A percentile compares a stretch with the other conserved stretches of the same genome.
These are phyloP conservation scores for Schwanniomyces pseudopolymorphus DNA, from an alignment of 805 yeast species.

Conservation along the genomic window DNA sequence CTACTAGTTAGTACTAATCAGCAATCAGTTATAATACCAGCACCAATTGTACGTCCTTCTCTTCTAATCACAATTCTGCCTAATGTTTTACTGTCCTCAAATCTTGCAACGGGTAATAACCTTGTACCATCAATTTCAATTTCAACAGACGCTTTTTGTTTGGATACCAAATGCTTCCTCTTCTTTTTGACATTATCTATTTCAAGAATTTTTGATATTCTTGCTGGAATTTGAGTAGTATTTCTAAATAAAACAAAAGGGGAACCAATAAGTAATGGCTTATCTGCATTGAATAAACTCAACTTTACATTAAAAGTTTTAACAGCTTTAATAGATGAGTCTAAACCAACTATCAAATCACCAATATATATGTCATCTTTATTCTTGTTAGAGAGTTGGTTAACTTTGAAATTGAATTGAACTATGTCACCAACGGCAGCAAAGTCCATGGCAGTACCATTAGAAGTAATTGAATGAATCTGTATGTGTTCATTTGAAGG, in stretches of 20 bases:
- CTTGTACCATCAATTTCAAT: slow-evolving; percentile 49
- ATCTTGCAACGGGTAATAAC: slow-evolving; percentile 53
- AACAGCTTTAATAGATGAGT: slow-evolving; percentile 24
- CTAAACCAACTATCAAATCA: slow-evolving; percentile 41
- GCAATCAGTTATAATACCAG: slow-evolving; percentile 45
- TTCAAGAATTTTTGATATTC: slow-evolving; percentile 47
- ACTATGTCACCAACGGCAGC: slow-evolving; percentile 61
- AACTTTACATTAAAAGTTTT: slow-evolving; percentile 27
- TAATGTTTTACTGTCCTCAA: slow-evolving; percentile 46
- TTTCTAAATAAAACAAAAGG: slow-evolving; percentile 78
- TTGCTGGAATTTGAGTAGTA: slow-evolving; percentile 68
- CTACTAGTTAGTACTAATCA: slow-evolving; percentile 8
- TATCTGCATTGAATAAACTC: slow-evolving; percentile 43
- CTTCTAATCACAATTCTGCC: slow-evolving; percentile 71
- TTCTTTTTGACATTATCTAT: slow-evolving; percentile 36
- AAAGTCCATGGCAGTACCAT: slow-evolving; percentile 47
- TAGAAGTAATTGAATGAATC: slow-evolving; percentile 39
- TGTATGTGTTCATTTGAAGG: slow-evolving; percentile 50
- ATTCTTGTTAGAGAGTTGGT: slow-evolving; percentile 48
- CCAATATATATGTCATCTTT: slow-evolving; percentile 63
- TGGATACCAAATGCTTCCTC: slow-evolving; percentile 55
- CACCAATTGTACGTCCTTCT: slow-evolving; percentile 70
- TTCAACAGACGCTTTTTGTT: slow-evolving; percentile 58
- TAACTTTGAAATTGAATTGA: slow-evolving; percentile 45
- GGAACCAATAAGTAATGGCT: slow-evolving; percentile 80